These are phyloP conservation scores for Aspergillus sp. DNA, from an alignment of 2,329 filamentous ascomycete genomes.

Conservation along the genomic window DNA sequence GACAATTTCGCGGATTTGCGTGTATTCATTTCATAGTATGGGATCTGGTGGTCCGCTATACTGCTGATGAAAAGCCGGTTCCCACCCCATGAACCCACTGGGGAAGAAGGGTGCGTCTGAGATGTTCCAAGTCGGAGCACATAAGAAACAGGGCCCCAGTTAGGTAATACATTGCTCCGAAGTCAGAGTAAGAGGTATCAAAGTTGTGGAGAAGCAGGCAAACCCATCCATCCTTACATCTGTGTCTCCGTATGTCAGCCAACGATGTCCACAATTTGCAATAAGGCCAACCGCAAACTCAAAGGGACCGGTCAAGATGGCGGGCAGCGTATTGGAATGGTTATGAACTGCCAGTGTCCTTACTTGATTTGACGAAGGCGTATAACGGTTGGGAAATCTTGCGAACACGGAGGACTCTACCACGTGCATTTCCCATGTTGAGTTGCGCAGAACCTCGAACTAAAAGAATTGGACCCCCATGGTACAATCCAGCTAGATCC, in stretches of 20 bases:
- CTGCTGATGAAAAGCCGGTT: conserved; percentile 8
- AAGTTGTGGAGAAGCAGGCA: conserved; percentile 3
- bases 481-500: conserved; percentile 5
- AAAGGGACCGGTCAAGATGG: conserved; percentile 13
- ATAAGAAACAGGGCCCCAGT: not conserved
- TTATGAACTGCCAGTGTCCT: not conserved
- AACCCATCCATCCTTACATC: conserved; percentile 5
- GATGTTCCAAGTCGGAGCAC: not conserved
- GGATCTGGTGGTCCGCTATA: conserved; percentile 1
- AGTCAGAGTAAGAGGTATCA: not conserved
- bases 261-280: conserved; percentile 14
- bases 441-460: not conserved
- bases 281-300: conserved; percentile 20
- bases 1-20: not conserved
- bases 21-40: conserved; percentile 10
- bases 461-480: not conserved
- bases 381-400: not conserved
- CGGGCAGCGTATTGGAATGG: not conserved
- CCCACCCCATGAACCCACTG: not conserved
- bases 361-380: not conserved
- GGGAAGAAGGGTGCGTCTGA: not conserved
- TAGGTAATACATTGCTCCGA: not conserved
- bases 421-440: conserved; percentile 20
- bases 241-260: conserved; percentile 13
- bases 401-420: conserved; percentile 12